These are phyloP conservation scores for Turritis glabra DNA, from an alignment of 345 rosid genomes.

Conservation along the genomic window DNA sequence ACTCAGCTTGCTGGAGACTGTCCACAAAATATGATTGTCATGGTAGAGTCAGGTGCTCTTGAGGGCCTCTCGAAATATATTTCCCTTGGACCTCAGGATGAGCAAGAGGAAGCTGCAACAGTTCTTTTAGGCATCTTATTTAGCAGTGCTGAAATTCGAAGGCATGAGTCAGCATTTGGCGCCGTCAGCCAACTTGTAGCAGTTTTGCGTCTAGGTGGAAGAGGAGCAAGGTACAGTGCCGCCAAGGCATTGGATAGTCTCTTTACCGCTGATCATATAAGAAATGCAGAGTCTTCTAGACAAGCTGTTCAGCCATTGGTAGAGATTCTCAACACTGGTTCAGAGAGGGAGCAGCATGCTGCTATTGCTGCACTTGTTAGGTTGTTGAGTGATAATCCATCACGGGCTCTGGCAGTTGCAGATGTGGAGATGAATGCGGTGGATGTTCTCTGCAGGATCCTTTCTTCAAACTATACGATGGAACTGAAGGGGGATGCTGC, in stretches of 20 bases:
- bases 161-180: constrained; percentile 94
- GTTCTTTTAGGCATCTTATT: constrained; percentile 88
- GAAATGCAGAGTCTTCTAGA: constrained; percentile 90
- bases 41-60: constrained; percentile 97
- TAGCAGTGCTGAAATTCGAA: constrained; percentile 88
- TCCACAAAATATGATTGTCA: constrained; percentile 79
- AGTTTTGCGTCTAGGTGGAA: constrained; percentile 94
- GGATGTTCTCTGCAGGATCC: constrained; percentile 96
- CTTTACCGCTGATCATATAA: constrained; percentile 93
- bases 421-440: constrained; percentile 99
- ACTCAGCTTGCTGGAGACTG: constrained; percentile 94
- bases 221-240: constrained; percentile 95
- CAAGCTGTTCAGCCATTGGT: constrained; percentile 99
- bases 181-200: constrained; percentile 97
- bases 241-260: constrained; percentile 96
- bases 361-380: constrained; percentile 96
- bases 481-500: constrained; percentile 99
- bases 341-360: constrained; percentile 98
- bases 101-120: constrained; percentile 99
- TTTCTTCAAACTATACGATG: constrained; percentile 84
- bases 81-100: constrained; percentile 98
- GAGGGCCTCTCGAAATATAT: constrained; percentile 96
- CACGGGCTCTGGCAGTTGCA: constrained; percentile 92
- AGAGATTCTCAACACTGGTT: constrained; percentile 92
- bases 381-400: constrained; percentile 93